Base-by-base conservation (phyloP, 495 filamentous ascomycete species). In the Hyaloscypha hepaticicola region DNA sequence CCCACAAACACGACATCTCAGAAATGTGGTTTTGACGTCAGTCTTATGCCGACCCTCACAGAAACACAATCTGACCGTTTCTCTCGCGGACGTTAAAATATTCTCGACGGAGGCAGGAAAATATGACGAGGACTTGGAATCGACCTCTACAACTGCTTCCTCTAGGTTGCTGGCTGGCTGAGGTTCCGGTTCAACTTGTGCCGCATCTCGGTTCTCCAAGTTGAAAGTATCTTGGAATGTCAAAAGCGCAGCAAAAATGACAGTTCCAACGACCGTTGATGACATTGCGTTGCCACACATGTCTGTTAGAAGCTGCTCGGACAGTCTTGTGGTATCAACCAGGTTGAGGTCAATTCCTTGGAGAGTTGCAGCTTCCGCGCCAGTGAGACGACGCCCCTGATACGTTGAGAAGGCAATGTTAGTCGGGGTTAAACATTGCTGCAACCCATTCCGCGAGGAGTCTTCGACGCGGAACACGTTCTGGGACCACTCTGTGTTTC, bases 271-370 rank as follows among this genome's bases (percentile, higher is more conserved):
- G 8, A 91, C 88, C 0, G 91, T 89, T 3, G 87, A 83, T 3
- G 83, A 83, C 92, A 96, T 96, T 0, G 92, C 92, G 71, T 96
- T 96, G 0, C 92, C 92, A 3, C 89, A 90, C 6, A 96, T 78
- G 63, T 93, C 84, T 58, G 87, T 85, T 8, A 92, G 77, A 28
- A 95, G 79, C 11, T 77, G 76, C 45, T 90, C 81, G 0, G 79
- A 84, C 68, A 95, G 88, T 34, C 79, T 78, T 1, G 84, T 87
- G 5, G 93, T 74, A 1, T 87, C 73, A 16, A 95, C 72, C 19
- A 81, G 79, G 41, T 87, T 73, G 4, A 89, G 68, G 0, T 90
- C 88, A 41, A 96, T 72, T 0, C 91, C 92, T 75, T 96, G 92
- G 25, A 96, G 76, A 8, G 76, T 72, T 19, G 95, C 77, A 5